Base-by-base conservation (phyloP, 768 basidiomycete species). In the Russula abietina region DNA sequence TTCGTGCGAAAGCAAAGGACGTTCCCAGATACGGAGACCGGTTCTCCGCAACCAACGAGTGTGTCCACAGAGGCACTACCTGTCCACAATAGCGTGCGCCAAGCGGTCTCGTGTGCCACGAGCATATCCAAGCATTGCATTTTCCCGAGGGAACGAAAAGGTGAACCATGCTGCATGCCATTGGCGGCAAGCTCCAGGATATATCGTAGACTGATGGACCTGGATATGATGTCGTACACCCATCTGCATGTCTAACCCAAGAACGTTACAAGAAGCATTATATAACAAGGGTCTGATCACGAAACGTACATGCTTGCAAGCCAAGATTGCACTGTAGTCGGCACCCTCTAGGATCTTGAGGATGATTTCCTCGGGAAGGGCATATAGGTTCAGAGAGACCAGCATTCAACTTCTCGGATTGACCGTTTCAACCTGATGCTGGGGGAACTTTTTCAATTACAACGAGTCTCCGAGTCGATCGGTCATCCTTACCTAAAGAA, bases 151-250 rank as follows among this genome's bases (percentile, higher is more conserved):
- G 56, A 30, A 1, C 22, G 22, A 14, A 14, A 41, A 57, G 5
- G 36, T 17, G 26, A 12, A 38, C 55, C 16, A 10, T 41, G 32
- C 10, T 36, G 55, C 60, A 61, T 56, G 24, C 60, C 55, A 41
- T 24, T 57, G 55, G 60, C 60, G 4, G 30, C 48, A 48, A 61
- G 60, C 28, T 49, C 60, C 5, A 61, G 48, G 30, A 30, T 24
- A 43, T 62, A 62, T 12, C 49, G 49, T 30, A 62, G 55, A 38
- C 55, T 57, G n/a, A 57, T 51, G 16, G 61, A 62, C 2, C 48
- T 17, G 17, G 55, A 50, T 22, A 57, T 45, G 30, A 50, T 41
- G 22, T 41, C 39, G 41, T 57, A n/a, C 30, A 62, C 14, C 12
- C 39, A 39, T 57, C 55, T 49, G 17, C 61, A 62, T 2, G 39